These are phyloP conservation scores for Blepharisma japonicum DNA, from an alignment of 73 alveolate genomes.

Conservation along the genomic window DNA sequence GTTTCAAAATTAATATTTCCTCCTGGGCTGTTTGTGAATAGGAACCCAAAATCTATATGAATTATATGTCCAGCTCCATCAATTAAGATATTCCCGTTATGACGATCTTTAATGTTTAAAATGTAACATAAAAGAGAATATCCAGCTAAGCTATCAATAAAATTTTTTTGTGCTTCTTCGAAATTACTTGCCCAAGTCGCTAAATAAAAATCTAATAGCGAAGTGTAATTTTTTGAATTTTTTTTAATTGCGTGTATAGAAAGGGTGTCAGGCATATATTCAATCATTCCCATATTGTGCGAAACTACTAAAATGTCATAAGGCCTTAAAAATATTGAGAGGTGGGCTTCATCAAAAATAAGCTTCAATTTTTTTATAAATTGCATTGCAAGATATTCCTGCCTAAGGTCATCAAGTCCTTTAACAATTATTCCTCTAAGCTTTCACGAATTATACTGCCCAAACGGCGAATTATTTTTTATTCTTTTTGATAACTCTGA, in stretches of 20 bases:
- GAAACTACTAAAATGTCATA: conserved; percentile 83
- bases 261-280: conserved; percentile 71
- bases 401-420: conserved; percentile 82
- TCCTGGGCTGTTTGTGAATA: conserved; percentile 95
- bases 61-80: conserved; percentile 93
- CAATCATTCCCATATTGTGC: conserved; percentile 80
- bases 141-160: conserved; percentile 94
- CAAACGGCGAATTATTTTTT: conserved; percentile 74
- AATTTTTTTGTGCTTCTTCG: conserved; percentile 93
- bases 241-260: conserved; percentile 80
- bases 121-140: conserved; percentile 93
- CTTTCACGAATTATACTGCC: conserved; percentile 67
- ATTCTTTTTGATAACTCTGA: conserved; percentile 40
- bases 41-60: conserved; percentile 98
- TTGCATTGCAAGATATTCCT: conserved; percentile 90
- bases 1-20: conserved; percentile 88
- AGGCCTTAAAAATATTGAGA: conserved; percentile 64
- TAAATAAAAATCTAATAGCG: conserved; percentile 39
- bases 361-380: conserved; percentile 63
- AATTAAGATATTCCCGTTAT: conserved; percentile 95
- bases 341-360: conserved; percentile 72
- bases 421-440: conserved; percentile 72
- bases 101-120: conserved; percentile 94
- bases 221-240: conserved; percentile 50
- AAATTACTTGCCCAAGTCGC: conserved; percentile 82